These are phyloP conservation scores for Phoma sp. DNA, from an alignment of 2,329 filamentous ascomycete species.

Conservation along the genomic window DNA sequence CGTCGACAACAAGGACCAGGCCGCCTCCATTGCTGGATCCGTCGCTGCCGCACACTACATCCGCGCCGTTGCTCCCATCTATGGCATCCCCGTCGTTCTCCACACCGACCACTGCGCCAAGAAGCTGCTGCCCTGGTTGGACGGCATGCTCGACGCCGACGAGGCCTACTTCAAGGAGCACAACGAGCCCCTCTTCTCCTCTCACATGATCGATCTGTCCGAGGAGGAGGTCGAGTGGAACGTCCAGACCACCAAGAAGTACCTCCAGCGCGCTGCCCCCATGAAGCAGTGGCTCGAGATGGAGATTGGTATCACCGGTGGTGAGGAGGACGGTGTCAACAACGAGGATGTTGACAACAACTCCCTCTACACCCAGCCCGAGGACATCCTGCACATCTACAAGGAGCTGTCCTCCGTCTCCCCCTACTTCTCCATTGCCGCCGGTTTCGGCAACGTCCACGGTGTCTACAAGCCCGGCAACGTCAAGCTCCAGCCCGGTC, in stretches of 20 bases:
- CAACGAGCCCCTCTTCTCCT: conserved; percentile 85
- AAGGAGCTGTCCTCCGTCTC: conserved; percentile 77
- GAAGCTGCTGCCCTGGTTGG: conserved; percentile 98
- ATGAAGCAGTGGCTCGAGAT: conserved; percentile 99
- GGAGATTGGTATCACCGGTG: conserved; percentile 85
- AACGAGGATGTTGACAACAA: conserved; percentile 97
- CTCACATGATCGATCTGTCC: conserved; percentile 94
- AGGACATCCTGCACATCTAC: conserved; percentile 45
- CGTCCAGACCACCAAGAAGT: conserved; percentile 76
- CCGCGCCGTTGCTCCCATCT: conserved; percentile 82
- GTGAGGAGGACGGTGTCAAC: conserved; percentile 98
- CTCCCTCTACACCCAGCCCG: conserved; percentile 86
- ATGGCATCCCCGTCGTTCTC: conserved; percentile 61
- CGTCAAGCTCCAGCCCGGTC: conserved; percentile 94
- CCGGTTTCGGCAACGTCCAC: conserved; percentile 98
- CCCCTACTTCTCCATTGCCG: conserved; percentile 81
- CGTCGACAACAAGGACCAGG: conserved; percentile 66
- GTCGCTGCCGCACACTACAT: conserved; percentile 90
- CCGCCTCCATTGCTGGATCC: conserved; percentile 86
- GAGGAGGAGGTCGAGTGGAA: conserved; percentile 86
- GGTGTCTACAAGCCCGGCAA: conserved; percentile 99
- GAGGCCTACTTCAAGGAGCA: conserved; percentile 90
- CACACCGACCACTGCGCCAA: conserved; percentile 99
- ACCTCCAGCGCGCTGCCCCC: conserved; percentile 91
- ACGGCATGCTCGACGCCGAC: conserved; percentile 79